Base-by-base conservation (phyloP, 1,139 yeast genomes). In the Eremothecium sinecaudum region DNA sequence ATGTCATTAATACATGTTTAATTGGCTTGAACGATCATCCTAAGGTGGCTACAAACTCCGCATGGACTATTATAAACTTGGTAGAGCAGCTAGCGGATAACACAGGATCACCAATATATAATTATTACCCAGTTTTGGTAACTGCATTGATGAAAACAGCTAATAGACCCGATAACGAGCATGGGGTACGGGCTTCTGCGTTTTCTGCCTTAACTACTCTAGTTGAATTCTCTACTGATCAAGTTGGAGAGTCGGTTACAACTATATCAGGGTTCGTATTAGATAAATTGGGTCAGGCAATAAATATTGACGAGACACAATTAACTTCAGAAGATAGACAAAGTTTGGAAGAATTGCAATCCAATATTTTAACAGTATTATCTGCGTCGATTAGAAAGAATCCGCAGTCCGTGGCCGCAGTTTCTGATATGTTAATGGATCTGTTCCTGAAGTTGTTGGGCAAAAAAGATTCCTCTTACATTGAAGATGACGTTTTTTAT, bases 11-110 rank as follows among this genome's bases (percentile, higher is more conserved):
- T 38, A 92, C 94, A 0, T 69, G 90, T 42, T 62, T 79, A 28
- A 59, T 67, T 28, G 98, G 98, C 11, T 68, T 90, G 45, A 73
- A 70, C 45, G 97, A 87, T 58, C 93, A 84, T 58, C 86, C 96
- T 31, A 83, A 81, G 60, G 94, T 90, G 20, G 74, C 90, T 4
- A 83, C 95, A 20, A 90, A 92, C 64, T 86, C 96, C 62, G 84
- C 97, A 61, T 90, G 98, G 98, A 79, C 96, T 4, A 69, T 90
- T 41, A 90, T 90, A 65, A 90, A 90, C 58, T 67, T 90, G 46
- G 73, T 82, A 28, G 97, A 90, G 59, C 95, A 86, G 58, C 63
- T 87, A 41, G 79, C 78, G 35, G 78, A 77, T 9, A 66, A 73
- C 2, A 63, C 63, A 31, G 73, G 71, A 10, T 73, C 83, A 19